phyloP scores from a whole-genome alignment of 1,284 basidiomycete genomes.

The Erythrobasidium hasegawianum region DNA sequence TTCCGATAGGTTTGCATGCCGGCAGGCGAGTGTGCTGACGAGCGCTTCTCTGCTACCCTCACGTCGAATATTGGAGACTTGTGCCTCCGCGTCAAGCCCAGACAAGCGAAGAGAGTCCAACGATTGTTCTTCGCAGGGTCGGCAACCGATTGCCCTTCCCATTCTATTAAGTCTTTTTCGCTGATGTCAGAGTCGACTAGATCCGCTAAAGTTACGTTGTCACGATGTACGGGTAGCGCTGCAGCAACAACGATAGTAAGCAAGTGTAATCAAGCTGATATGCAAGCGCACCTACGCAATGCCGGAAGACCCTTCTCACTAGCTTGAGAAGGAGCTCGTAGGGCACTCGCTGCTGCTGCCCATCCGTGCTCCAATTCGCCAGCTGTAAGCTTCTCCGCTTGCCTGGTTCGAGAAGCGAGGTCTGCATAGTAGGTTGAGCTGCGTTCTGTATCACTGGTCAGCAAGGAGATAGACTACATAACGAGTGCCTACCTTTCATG shows the following conservation, averaged over 20 bases:
- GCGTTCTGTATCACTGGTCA: not conserved
- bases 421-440: not conserved
- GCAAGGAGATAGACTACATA: not conserved
- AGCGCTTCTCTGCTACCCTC: too few relatives aligned
- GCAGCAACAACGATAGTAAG: too few relatives aligned
- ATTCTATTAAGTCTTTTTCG: not conserved
- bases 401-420: not conserved
- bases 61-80: too few relatives aligned
- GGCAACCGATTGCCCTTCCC: not conserved
- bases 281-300: too few relatives aligned
- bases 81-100: too few relatives aligned
- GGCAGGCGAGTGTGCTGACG: not conserved
- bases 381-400: not conserved
- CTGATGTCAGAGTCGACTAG: too few relatives aligned
- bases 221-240: too few relatives aligned
- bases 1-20: not conserved
- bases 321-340: not conserved
- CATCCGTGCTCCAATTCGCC: not conserved
- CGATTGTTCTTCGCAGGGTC: not conserved
- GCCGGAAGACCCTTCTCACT: too few relatives aligned
- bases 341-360: not conserved
- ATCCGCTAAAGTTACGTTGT: too few relatives aligned
- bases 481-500: not conserved
- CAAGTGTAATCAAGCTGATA: too few relatives aligned
- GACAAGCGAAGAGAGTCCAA: too few relatives aligned